Percentiles rank a stretch among this genome's conserved stretches.
These are phyloP conservation scores for Hypoxylon fragiforme DNA, from an alignment of 495 filamentous ascomycete genomes.

Conservation along the genomic window DNA sequence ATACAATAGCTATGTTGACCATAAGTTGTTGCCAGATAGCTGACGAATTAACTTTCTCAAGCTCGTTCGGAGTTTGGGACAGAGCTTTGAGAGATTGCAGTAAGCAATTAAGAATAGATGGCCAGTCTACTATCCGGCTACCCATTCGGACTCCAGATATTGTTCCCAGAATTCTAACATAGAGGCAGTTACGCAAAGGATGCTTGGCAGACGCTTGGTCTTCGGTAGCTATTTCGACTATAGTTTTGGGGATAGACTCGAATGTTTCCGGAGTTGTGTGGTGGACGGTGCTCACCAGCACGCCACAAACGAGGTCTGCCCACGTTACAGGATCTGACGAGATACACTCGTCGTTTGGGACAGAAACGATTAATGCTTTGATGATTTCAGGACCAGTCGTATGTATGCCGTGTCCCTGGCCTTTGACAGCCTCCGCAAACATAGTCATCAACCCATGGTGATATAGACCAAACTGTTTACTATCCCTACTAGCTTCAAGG, in stretches of 20 bases:
- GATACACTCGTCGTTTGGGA: constrained; percentile 54
- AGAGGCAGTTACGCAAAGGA: constrained; percentile 52
- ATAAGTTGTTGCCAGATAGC: constrained; percentile 58
- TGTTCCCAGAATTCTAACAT: constrained; percentile 66
- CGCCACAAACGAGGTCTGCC: constrained; percentile 70
- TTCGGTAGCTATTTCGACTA: constrained; percentile 55
- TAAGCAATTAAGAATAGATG: constrained; percentile 59
- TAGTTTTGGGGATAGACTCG: constrained; percentile 59
- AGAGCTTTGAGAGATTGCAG: constrained; percentile 56
- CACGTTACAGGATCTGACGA: constrained; percentile 49
- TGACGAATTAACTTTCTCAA: constrained; percentile 47
- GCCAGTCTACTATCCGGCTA: constrained; percentile 73
- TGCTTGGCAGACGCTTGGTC: constrained; percentile 36
- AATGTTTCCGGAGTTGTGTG: constrained; percentile 74
- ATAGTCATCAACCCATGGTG: constrained; percentile 87
- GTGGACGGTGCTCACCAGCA: constrained; percentile 79
- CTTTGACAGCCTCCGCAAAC: constrained; percentile 85
- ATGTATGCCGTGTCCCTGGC: constrained; percentile 76
- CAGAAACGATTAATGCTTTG: constrained; percentile 57
- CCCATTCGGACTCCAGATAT: constrained; percentile 77
- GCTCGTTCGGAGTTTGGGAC: constrained; percentile 36
- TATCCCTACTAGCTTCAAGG: constrained; percentile 55
- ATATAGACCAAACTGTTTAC: constrained; percentile 62
- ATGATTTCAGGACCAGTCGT: constrained; percentile 77
- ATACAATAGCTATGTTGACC: constrained; percentile 66